Conservation (phyloP, 1,284 basidiomycete species). For the Ustilago crameri region DNA sequence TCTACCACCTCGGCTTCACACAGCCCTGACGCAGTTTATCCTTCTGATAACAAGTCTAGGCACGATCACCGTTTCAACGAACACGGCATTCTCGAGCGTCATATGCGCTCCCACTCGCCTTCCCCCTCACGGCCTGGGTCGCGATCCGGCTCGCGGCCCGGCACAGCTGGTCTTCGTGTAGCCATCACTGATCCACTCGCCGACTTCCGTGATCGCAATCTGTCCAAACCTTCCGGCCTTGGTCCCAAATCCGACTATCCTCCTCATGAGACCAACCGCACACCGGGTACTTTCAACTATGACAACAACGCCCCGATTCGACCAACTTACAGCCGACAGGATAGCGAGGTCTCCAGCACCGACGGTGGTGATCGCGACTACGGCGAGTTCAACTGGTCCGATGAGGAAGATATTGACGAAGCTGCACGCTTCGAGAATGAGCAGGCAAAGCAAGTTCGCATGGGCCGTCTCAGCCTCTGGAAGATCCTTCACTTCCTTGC, state of each 20-base stretch:
- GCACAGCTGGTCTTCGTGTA: slow-evolving; percentile 48
- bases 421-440: slow-evolving; percentile 49
- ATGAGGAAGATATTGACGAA: slow-evolving; percentile 62
- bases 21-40: neutral
- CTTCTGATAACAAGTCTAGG: slow-evolving; percentile 11
- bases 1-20: slow-evolving; percentile 8
- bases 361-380: slow-evolving; percentile 49
- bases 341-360: slow-evolving; percentile 56
- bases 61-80: slow-evolving; percentile 5
- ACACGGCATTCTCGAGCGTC: slow-evolving; percentile 17
- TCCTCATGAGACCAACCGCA: slow-evolving; percentile 40
- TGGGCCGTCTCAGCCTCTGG: slow-evolving; percentile 52
- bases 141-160: slow-evolving; percentile 9
- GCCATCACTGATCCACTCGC: slow-evolving; percentile 60
- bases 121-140: slow-evolving; percentile 11
- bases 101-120: slow-evolving; percentile 9
- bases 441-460: slow-evolving; percentile 48
- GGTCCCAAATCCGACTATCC: slow-evolving; percentile 56
- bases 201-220: slow-evolving; percentile 55
- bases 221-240: slow-evolving; percentile 51
- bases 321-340: slow-evolving; percentile 38
- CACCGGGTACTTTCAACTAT: slow-evolving; percentile 39
- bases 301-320: slow-evolving; percentile 27
- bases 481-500: slow-evolving; percentile 56
- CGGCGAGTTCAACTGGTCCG: slow-evolving; percentile 65